Base-by-base conservation (phyloP, 2,329 filamentous ascomycete species). In the Ascochyta rabiei region DNA sequence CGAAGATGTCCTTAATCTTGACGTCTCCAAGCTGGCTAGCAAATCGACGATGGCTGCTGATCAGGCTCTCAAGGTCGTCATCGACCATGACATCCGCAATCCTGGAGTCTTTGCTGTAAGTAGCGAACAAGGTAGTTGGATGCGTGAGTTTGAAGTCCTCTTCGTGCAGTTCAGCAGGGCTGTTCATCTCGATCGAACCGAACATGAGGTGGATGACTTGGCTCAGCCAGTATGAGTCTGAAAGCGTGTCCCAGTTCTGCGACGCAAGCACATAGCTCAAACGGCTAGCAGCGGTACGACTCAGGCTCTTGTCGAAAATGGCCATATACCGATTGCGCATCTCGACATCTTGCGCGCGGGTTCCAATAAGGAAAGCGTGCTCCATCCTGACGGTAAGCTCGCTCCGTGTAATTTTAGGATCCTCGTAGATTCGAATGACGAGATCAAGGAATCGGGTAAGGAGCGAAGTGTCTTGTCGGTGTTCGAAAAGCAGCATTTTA, bases 401-500 rank as follows among this genome's bases (percentile, higher is more conserved):
- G 0, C 93, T 97, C 28, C 93, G 85, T 1, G 93, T 92, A 59
- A 99, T 95, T 77, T 96, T 96, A 0, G 92, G 91, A 68, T 99
- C 95, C 70, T 99, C 96, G 72, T 99, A 99, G 56, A 99, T 97
- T 43, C 93, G 88, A 64, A 99, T 96, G 23, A 99, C 95, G 23
- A 99, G 85, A 62, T 98, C 90, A 54, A 99, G 81, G 79, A 98
- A 99, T 71, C 93, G 93, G 63, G 89, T 92, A 53, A 99, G 82
- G 78, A 99, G 88, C 0, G 89, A 91, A 28, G 88, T 85, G 70
- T 98, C 93, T 24, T 84, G 79, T 34, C 95, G 85, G 53, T 90
- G 86, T 76, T 99, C 95, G 64, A 99, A 99, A 0, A 93, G 88
- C 15, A 98, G 80, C 95, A 99, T 99, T 78, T 99, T 99, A 68